Evolutionary conservation across 495 filamentous ascomycete genomes (phyloP).

Genomic region (Aspergillus mulundensis): DNA sequence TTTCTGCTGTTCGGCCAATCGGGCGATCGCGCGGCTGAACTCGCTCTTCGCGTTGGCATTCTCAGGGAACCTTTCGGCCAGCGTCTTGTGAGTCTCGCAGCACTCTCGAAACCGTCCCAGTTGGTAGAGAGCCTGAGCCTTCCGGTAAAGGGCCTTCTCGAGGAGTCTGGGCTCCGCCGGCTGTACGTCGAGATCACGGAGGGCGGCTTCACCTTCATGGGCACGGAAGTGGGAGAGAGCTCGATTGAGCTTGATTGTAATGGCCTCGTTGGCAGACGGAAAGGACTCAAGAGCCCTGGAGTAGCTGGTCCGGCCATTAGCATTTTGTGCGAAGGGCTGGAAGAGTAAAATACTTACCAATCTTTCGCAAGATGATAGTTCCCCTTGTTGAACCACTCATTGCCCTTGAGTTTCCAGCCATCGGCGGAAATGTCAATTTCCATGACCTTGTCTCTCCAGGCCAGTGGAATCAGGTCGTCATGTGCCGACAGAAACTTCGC

Average conservation of each 20-base stretch:
- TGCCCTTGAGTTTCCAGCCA: constrained; percentile 40
- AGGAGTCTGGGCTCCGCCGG: constrained; percentile 21
- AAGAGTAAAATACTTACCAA: constrained; percentile 17
- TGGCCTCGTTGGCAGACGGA: constrained; percentile 13
- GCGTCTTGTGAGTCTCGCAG: constrained; percentile 19
- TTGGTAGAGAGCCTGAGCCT: constrained; percentile 43
- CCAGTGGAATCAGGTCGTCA: constrained; percentile 29
- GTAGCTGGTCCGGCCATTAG: constrained; percentile 21
- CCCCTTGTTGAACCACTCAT: constrained; percentile 24
- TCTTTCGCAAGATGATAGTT: constrained; percentile 21
- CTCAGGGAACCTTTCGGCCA: constrained; percentile 24
- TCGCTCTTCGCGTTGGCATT: constrained; percentile 18
- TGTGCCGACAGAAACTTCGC: constrained; percentile 29
- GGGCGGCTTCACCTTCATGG: constrained; percentile 44
- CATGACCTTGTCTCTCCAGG: constrained; percentile 27
- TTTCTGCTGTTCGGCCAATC: constrained; percentile 19
- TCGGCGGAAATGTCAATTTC: constrained; percentile 21
- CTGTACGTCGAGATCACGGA: constrained; percentile 37
- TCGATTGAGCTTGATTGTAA: constrained; percentile 38
- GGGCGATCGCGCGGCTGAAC: constrained; percentile 14
- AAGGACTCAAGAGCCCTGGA: constrained; percentile 21
- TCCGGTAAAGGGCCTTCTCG: constrained; percentile 46
- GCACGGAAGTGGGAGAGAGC: constrained; percentile 41
- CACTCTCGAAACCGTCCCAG: constrained; percentile 40
- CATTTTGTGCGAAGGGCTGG: constrained; percentile 4